Percentiles rank a stretch among this genome's conserved stretches.
Conservation (phyloP, 257 asterid genomes). For the Nicotiana noctiflora region DNA sequence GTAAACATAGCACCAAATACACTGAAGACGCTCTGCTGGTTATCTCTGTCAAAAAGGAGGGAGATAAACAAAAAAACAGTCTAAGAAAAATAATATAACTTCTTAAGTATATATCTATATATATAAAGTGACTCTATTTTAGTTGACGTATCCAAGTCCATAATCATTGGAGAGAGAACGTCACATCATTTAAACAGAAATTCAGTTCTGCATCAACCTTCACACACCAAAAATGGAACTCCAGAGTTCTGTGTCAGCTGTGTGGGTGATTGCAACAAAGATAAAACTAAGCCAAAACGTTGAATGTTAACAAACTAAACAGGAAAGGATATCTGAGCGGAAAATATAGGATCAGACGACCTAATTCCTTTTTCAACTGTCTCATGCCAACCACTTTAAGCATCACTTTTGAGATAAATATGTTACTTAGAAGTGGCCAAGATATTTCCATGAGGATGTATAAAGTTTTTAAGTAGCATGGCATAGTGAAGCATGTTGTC, state of each 20-base stretch:
- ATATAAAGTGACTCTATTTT: background rate
- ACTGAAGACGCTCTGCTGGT: conserved; percentile 43
- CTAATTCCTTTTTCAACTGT: background rate
- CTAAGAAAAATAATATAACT: background rate
- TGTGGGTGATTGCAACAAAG: background rate
- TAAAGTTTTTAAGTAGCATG: background rate
- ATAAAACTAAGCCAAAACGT: background rate
- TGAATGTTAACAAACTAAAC: background rate
- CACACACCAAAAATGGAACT: background rate
- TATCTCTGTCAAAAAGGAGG: conserved; percentile 21
- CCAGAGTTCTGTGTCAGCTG: background rate
- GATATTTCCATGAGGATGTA: background rate
- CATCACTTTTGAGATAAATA: background rate
- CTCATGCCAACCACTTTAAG: background rate
- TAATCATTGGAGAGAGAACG: background rate
- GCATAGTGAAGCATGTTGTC: background rate
- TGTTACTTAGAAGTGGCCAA: background rate
- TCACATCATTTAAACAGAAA: background rate
- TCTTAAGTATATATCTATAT: background rate
- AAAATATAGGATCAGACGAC: background rate
- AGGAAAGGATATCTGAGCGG: background rate
- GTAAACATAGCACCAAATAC: conserved; percentile 35
- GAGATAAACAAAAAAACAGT: background rate
- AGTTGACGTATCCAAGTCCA: background rate
- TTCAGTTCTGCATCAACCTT: background rate